Evolutionary conservation across 306 rosid genomes (phyloP).

Genomic region (Inga oerstediana): DNA sequence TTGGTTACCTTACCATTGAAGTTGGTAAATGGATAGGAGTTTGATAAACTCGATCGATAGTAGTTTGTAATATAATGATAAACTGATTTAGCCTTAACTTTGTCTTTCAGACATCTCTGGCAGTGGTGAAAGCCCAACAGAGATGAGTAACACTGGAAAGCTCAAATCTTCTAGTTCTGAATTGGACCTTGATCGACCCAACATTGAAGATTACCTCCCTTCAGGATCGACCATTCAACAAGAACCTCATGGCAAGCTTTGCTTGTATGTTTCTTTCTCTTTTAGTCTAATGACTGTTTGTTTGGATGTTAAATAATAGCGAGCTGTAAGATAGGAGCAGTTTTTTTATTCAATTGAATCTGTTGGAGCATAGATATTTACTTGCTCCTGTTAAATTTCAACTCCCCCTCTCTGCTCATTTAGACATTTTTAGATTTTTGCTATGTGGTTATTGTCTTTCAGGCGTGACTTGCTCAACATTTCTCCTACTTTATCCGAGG

Average conservation of each 20-base stretch:
- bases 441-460: slow-evolving; percentile 18
- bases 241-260: slow-evolving; percentile 81
- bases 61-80: neutral
- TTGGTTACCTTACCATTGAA: neutral
- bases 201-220: slow-evolving; percentile 94
- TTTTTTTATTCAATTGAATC: slow-evolving; percentile 16
- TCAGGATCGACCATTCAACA: slow-evolving; percentile 81
- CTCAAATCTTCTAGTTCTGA: slow-evolving; percentile 74
- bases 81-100: neutral
- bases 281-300: neutral
- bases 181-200: slow-evolving; percentile 90
- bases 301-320: slow-evolving; percentile 2
- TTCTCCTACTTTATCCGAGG: slow-evolving; percentile 87
- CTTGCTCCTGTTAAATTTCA: slow-evolving; percentile 10
- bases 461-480: slow-evolving; percentile 91
- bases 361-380: neutral
- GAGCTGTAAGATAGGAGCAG: neutral
- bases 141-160: slow-evolving; percentile 45
- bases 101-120: neutral
- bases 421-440: neutral
- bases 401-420: neutral
- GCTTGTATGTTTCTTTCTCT: slow-evolving; percentile 53
- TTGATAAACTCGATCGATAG: neutral
- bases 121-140: slow-evolving; percentile 16
- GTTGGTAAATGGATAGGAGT: neutral